Conservation (phyloP, 179 eudicot genomes). For the Heliamphora pulchella region DNA sequence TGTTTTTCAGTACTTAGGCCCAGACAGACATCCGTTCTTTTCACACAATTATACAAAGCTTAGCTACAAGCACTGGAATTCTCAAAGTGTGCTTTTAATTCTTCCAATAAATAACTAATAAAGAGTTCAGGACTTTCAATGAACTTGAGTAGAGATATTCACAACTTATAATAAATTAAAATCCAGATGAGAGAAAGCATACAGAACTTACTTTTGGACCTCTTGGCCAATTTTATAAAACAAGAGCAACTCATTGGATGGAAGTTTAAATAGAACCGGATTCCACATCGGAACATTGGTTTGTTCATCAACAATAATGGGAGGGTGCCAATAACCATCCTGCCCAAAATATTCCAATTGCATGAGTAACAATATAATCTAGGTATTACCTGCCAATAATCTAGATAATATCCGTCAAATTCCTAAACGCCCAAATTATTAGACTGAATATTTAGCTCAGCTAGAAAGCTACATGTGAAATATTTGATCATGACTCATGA, state of each 20-base stretch:
- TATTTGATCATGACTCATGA: not conserved
- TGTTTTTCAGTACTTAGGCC: not conserved
- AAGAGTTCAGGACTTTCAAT: not conserved
- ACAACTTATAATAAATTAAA: not conserved
- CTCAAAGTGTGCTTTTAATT: not conserved
- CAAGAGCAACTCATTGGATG: constrained; percentile 63
- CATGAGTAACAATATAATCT: not conserved
- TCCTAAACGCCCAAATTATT: not conserved
- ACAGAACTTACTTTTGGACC: constrained; percentile 61
- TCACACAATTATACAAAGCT: not conserved
- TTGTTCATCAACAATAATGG: constrained; percentile 62
- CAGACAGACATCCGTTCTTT: not conserved
- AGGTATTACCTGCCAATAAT: not conserved
- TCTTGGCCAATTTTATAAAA: constrained; percentile 78
- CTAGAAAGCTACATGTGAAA: not conserved
- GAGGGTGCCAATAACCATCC: constrained; percentile 80
- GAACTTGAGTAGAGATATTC: not conserved
- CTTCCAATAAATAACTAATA: not conserved
- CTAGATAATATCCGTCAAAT: not conserved
- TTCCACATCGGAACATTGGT: constrained; percentile 82
- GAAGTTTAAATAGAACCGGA: constrained; percentile 74
- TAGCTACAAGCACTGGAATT: not conserved
- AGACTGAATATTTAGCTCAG: not conserved
- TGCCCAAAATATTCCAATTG: constrained; percentile 20
- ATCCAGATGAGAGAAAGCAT: not conserved